Evolutionary conservation across 2,329 filamentous ascomycete genomes (phyloP).

Genomic region (Trichoderma semiorbis): DNA sequence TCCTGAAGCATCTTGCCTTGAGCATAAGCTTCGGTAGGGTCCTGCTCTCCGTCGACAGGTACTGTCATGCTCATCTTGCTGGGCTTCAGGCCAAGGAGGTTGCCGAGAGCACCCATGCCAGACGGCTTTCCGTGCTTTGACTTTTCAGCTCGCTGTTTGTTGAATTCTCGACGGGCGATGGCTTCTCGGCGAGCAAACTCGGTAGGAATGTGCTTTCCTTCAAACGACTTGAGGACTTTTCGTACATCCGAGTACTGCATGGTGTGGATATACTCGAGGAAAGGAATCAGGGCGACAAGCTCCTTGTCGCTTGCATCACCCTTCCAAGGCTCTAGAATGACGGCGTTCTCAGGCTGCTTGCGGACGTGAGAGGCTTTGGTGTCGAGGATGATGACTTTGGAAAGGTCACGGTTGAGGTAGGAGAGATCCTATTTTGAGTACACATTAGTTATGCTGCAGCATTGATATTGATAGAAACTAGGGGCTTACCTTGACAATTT

Average conservation of each 20-base stretch:
- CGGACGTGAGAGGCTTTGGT: conserved; percentile 78
- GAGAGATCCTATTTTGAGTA: conserved; percentile 76
- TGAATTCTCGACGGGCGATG: conserved; percentile 77
- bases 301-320: conserved; percentile 80
- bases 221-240: conserved; percentile 79
- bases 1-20: conserved; percentile 98
- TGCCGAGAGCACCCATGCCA: conserved; percentile 66
- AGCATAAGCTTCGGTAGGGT: conserved; percentile 70
- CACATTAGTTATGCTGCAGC: conserved; percentile 18
- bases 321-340: conserved; percentile 85
- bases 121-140: conserved; percentile 55
- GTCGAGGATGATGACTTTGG: conserved; percentile 92
- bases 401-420: conserved; percentile 92
- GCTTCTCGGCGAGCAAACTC: conserved; percentile 90
- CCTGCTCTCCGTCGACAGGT: conserved; percentile 62
- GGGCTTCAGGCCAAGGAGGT: conserved; percentile 74
- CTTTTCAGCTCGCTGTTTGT: conserved; percentile 70
- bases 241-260: conserved; percentile 90
- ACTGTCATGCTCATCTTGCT: conserved; percentile 61
- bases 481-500: conserved; percentile 80
- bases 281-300: conserved; percentile 85
- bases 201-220: conserved; percentile 81
- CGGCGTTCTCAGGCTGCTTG: conserved; percentile 93
- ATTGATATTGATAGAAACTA: neutral
- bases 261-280: conserved; percentile 94